These are phyloP conservation scores for Yamadazyma buinensis DNA, from an alignment of 1,139 yeast genomes.

Conservation along the genomic window DNA sequence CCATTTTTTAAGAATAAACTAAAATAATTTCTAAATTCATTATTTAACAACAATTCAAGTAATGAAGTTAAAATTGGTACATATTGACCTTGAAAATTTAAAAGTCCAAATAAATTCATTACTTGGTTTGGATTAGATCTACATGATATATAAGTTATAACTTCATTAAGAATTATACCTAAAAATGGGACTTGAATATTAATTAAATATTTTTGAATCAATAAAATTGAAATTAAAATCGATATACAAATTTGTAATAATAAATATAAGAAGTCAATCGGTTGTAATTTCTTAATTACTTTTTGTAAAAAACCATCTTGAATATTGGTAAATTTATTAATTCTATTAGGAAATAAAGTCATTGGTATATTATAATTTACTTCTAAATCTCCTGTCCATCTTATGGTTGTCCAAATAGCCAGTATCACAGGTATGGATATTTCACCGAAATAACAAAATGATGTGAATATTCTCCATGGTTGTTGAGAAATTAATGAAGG, in stretches of 20 bases:
- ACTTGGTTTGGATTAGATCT: constrained; percentile 23
- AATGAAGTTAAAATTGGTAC: constrained; percentile 24
- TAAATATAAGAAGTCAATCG: constrained; percentile 29
- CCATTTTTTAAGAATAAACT: neutral
- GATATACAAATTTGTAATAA: constrained; percentile 23
- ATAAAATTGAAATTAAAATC: constrained; percentile 13
- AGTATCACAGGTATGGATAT: constrained; percentile 13
- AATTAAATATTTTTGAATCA: constrained; percentile 3
- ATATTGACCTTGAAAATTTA: constrained; percentile 22
- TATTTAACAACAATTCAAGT: constrained; percentile 16
- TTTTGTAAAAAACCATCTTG: constrained; percentile 16
- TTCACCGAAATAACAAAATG: constrained; percentile 32
- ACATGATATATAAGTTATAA: constrained; percentile 29
- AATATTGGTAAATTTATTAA: constrained; percentile 13
- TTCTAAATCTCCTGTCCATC: constrained; percentile 18
- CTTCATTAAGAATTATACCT: constrained; percentile 25
- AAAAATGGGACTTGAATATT: constrained; percentile 5
- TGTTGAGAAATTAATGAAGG: constrained; percentile 23
- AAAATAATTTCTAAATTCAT: constrained; percentile 9
- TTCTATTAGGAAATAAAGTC: constrained; percentile 18
- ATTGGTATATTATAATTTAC: constrained; percentile 12
- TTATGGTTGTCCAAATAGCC: constrained; percentile 12
- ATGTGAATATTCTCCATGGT: constrained; percentile 37
- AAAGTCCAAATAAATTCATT: constrained; percentile 23
- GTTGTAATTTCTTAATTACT: constrained; percentile 13